Percentiles rank a stretch among this genome's conserved stretches.
Conservation (phyloP, 305 asterid genomes). For the Fraxinus greggii region DNA sequence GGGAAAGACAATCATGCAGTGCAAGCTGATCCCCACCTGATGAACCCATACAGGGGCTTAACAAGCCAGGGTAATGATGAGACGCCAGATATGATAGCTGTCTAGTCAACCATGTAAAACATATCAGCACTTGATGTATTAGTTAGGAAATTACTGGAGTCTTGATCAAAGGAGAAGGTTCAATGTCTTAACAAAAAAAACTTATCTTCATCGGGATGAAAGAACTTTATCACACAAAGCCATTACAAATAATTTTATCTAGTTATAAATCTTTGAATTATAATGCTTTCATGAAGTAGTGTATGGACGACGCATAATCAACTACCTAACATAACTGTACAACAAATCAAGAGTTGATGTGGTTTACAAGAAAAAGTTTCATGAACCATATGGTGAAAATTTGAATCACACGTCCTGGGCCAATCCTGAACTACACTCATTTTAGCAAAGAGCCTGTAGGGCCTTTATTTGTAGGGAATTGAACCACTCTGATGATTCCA, state of each 20-base stretch:
- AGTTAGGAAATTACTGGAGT: background rate
- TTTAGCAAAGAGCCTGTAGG: background rate
- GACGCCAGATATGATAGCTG: slow-evolving; percentile 88
- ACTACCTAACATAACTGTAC: background rate
- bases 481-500: slow-evolving; percentile 6
- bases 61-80: slow-evolving; percentile 88
- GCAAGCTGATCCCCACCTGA: slow-evolving; percentile 55
- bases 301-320: background rate
- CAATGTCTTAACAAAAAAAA: background rate
- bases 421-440: slow-evolving; percentile 3
- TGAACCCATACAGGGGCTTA: slow-evolving; percentile 91
- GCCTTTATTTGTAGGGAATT: slow-evolving; percentile 8
- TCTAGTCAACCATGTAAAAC: slow-evolving; percentile 58
- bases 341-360: background rate
- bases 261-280: background rate
- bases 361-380: background rate
- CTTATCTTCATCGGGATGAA: background rate
- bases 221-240: background rate
- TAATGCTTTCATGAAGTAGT: background rate
- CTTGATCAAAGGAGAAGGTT: background rate
- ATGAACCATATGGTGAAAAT: background rate
- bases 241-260: background rate
- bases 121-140: slow-evolving; percentile 39
- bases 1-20: slow-evolving; percentile 17
- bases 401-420: background rate